Evolutionary conservation across 768 basidiomycete species (phyloP).

Genomic region (Phlebiopsis flavidoalba): DNA sequence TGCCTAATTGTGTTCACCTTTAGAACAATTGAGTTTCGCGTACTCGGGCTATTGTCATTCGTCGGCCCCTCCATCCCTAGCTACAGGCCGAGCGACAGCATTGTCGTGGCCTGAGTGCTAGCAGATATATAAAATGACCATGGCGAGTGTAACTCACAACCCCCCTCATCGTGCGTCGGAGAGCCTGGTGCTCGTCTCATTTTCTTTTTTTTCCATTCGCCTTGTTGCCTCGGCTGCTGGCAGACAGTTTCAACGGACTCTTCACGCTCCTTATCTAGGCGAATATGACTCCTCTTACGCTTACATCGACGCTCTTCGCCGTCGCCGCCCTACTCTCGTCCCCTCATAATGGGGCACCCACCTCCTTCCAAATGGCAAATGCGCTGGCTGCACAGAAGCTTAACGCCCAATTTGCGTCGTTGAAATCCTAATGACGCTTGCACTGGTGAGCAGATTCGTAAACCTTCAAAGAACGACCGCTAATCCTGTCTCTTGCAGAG

Average conservation of each 20-base stretch:
- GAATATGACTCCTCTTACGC: not conserved
- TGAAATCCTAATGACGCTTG: slow-evolving; percentile 26
- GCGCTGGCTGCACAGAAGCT: slow-evolving; percentile 32
- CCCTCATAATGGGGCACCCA: slow-evolving; percentile 4
- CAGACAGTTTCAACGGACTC: not conserved
- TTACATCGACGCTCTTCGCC: slow-evolving; percentile 15
- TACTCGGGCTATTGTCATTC: no score
- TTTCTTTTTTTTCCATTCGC: not conserved
- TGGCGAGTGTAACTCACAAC: no score
- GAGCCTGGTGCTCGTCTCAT: slow-evolving; percentile 10
- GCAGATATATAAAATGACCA: no score
- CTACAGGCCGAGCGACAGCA: no score
- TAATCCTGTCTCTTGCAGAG: slow-evolving; percentile 11
- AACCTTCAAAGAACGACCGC: not conserved
- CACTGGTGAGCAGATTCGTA: slow-evolving; percentile 17
- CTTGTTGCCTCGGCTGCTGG: not conserved
- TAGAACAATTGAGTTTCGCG: no score
- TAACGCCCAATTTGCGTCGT: slow-evolving; percentile 28
- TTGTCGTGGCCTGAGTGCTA: no score
- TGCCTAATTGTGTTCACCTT: no score
- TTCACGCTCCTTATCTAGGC: not conserved
- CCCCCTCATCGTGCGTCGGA: slow-evolving; percentile 4
- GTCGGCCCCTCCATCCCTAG: no score
- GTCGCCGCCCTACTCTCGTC: slow-evolving; percentile 7
- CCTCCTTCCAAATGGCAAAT: slow-evolving; percentile 25